These are phyloP conservation scores for Ceratobasidium sp. DNA, from an alignment of 1,284 basidiomycete species.

Conservation along the genomic window DNA sequence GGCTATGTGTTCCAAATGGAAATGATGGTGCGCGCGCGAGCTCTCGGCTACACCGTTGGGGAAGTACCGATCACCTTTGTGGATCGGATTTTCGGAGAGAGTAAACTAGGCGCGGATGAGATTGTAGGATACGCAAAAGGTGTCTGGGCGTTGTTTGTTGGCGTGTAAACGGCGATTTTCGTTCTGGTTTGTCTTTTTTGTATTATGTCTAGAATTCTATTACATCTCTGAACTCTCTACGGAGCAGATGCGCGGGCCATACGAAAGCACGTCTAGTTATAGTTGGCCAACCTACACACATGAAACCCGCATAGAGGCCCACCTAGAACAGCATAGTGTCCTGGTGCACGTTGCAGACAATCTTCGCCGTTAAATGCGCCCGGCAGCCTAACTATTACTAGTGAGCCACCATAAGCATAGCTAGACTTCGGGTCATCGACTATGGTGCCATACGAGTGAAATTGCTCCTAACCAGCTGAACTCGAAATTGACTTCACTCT, in stretches of 20 bases:
- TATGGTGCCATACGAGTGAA: too few relatives aligned
- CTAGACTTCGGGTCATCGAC: too few relatives aligned
- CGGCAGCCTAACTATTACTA: too few relatives aligned
- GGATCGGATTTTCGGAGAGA: slow-evolving; percentile 92
- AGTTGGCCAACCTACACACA: background rate
- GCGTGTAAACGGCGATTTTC: slow-evolving; percentile 63
- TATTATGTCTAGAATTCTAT: background rate
- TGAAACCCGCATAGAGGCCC: background rate
- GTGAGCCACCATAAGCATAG: too few relatives aligned
- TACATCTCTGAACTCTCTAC: background rate
- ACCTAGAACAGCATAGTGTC: too few relatives aligned
- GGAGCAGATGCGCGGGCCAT: background rate
- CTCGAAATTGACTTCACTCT: too few relatives aligned
- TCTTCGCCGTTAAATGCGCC: too few relatives aligned
- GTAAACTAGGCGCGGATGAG: slow-evolving; percentile 89
- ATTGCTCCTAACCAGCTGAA: too few relatives aligned
- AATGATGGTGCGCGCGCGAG: slow-evolving; percentile 90
- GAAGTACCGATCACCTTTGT: slow-evolving; percentile 95
- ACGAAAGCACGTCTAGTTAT: background rate
- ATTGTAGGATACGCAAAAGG: slow-evolving; percentile 89
- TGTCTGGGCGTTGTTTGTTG: slow-evolving; percentile 82
- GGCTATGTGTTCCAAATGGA: slow-evolving; percentile 98
- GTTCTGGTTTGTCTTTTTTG: background rate
- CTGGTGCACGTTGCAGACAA: too few relatives aligned
- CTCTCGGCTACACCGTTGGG: slow-evolving; percentile 85